Conservation (phyloP, 768 basidiomycete genomes). For the Serendipita sp. region DNA sequence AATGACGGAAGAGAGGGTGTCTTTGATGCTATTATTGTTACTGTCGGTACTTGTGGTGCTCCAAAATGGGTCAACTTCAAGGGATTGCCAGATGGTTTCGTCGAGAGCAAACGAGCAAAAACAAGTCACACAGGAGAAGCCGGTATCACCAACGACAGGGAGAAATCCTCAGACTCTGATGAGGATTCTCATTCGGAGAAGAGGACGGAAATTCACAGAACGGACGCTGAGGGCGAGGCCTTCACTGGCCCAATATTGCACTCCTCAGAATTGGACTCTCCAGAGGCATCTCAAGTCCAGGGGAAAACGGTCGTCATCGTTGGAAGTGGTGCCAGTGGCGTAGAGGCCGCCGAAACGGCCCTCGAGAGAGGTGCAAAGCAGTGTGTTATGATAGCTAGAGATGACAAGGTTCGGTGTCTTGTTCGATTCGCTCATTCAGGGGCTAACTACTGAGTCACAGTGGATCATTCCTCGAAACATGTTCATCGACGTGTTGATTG, state of each 20-base stretch:
- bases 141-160: not conserved
- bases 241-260: conserved; percentile 29
- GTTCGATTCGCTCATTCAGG: conserved; percentile 8
- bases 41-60: conserved; percentile 33
- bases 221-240: conserved; percentile 8
- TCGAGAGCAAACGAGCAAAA: conserved; percentile 7
- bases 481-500: conserved; percentile 30
- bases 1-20: conserved; percentile 31
- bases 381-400: conserved; percentile 26
- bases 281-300: conserved; percentile 17
- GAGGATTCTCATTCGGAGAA: not conserved
- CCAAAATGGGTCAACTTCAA: conserved; percentile 33
- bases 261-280: conserved; percentile 32
- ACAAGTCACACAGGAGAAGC: not conserved
- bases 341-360: conserved; percentile 30
- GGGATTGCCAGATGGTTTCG: conserved; percentile 21
- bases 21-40: conserved; percentile 37
- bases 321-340: conserved; percentile 39
- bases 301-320: conserved; percentile 32
- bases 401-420: conserved; percentile 20
- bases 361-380: conserved; percentile 21
- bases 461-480: conserved; percentile 35
- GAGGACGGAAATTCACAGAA: conserved; percentile 4
- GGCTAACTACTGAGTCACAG: conserved; percentile 15
- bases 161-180: not conserved